Base-by-base conservation (phyloP, 2,329 filamentous ascomycete species). In the Monosporascus sp. region DNA sequence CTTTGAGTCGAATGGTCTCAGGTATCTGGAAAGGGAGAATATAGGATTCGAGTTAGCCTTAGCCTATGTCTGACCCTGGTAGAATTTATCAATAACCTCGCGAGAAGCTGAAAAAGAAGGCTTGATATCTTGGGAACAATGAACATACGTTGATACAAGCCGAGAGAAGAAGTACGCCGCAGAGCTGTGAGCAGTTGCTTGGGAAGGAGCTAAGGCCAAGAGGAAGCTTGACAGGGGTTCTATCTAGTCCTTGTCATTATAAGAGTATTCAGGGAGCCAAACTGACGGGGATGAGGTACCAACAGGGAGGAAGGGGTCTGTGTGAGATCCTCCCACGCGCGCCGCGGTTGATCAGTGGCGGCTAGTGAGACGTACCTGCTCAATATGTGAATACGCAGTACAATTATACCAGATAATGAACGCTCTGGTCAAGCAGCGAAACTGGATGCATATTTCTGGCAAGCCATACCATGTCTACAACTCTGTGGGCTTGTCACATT, bases 341-440 rank as follows among this genome's bases (percentile, higher is more conserved):
- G 57, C 51, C 53, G 52, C 51, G 55, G 57, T 62, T 60, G 60
- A 61, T 60, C 57, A 62, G 57, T 57, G 58, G 57, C 59, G 58
- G 56, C 55, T 59, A 61, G 54, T 48, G 51, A 41, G 43, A 58
- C 50, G 56, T 55, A 55, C 24, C 58, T 58, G 55, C 53, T 59
- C 48, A 54, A 38, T 55, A 52, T 52, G 51, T 53, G 55, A 39
- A 18, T 43, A 7, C 18, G 41, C 24, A 47, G 46, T 3, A 41
- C 15, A 38, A 22, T 46, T 46, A 46, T 5, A 4, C 7, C 5
- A 14, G 20, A 25, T 7, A 25, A 31, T 25, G 22, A 25, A 22
- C 2, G n/a, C 27, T 47, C 11, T 11, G 14, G 31, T 14, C 9
- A 41, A 50, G 48, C 48, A 45, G 41, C 41, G 35, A 38, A 22